Evolutionary conservation across 495 filamentous ascomycete species (phyloP).

Genomic region (Penicillium cataractarum): DNA sequence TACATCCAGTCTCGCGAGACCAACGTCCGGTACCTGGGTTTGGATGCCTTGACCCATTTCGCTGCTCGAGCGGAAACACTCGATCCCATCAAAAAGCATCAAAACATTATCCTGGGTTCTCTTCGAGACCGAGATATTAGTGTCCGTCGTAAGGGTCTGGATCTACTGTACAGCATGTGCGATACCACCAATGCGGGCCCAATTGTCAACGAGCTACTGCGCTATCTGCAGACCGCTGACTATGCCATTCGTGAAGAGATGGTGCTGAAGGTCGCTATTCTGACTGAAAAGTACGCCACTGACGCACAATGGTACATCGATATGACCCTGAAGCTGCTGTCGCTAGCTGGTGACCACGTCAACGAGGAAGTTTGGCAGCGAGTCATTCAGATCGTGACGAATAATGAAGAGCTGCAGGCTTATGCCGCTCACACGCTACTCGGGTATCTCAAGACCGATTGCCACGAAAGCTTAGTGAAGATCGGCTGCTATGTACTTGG

Average conservation of each 20-base stretch:
- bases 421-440: slow-evolving; percentile 94
- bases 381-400: slow-evolving; percentile 98
- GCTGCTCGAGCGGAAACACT: slow-evolving; percentile 93
- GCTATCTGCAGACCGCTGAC: slow-evolving; percentile 94
- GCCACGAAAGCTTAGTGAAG: slow-evolving; percentile 96
- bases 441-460: slow-evolving; percentile 87
- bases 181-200: slow-evolving; percentile 87
- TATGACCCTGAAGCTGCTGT: slow-evolving; percentile 90
- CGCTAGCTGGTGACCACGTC: slow-evolving; percentile 97
- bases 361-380: slow-evolving; percentile 99
- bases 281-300: slow-evolving; percentile 98
- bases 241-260: slow-evolving; percentile 98
- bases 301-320: slow-evolving; percentile 99
- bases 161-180: slow-evolving; percentile 99
- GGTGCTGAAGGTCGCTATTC: slow-evolving; percentile 97
- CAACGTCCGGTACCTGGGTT: slow-evolving; percentile 94
- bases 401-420: slow-evolving; percentile 97
- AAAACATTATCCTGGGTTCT: slow-evolving; percentile 91
- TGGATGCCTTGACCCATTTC: slow-evolving; percentile 98
- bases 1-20: slow-evolving; percentile 98
- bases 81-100: slow-evolving; percentile 97
- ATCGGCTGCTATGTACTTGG: slow-evolving; percentile 95
- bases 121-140: slow-evolving; percentile 96
- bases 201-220: slow-evolving; percentile 91
- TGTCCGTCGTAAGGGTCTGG: slow-evolving; percentile 91